Evolutionary conservation across 1,139 yeast species (phyloP).

Genomic region (Pichia sp.): DNA sequence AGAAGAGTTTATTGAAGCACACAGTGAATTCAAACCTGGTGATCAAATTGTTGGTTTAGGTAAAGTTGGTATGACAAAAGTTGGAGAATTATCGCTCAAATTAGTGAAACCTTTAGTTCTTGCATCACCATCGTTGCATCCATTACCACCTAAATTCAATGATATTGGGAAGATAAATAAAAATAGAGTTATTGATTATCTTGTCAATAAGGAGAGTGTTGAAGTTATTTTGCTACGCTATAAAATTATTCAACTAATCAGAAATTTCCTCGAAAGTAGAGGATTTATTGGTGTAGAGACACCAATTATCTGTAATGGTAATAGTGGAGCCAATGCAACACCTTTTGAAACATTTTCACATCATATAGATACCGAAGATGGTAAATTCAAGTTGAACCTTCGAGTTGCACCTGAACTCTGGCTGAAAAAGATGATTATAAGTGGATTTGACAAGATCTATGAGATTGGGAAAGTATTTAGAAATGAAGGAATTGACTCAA

Average conservation of each 20-base stretch:
- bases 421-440: conserved; percentile 73
- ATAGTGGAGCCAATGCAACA: conserved; percentile 86
- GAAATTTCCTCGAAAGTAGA: conserved; percentile 47
- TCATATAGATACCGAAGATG: conserved; percentile 34
- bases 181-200: conserved; percentile 68
- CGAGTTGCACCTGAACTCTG: conserved; percentile 94
- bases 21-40: conserved; percentile 53
- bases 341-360: conserved; percentile 61
- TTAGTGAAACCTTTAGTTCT: conserved; percentile 42
- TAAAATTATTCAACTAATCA: conserved; percentile 43
- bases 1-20: conserved; percentile 40
- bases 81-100: conserved; percentile 72
- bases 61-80: conserved; percentile 62
- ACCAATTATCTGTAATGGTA: conserved; percentile 62
- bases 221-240: conserved; percentile 49
- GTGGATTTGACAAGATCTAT: conserved; percentile 80
- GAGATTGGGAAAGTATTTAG: conserved; percentile 84
- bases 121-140: conserved; percentile 63
- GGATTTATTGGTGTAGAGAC: conserved; percentile 81
- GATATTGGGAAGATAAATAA: conserved; percentile 53
- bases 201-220: conserved; percentile 47
- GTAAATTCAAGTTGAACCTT: conserved; percentile 40
- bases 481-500: conserved; percentile 87
- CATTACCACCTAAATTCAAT: conserved; percentile 56
- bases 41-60: conserved; percentile 66